These are phyloP conservation scores for Fusarium coffeatum DNA, from an alignment of 2,329 filamentous ascomycete genomes.

Conservation along the genomic window DNA sequence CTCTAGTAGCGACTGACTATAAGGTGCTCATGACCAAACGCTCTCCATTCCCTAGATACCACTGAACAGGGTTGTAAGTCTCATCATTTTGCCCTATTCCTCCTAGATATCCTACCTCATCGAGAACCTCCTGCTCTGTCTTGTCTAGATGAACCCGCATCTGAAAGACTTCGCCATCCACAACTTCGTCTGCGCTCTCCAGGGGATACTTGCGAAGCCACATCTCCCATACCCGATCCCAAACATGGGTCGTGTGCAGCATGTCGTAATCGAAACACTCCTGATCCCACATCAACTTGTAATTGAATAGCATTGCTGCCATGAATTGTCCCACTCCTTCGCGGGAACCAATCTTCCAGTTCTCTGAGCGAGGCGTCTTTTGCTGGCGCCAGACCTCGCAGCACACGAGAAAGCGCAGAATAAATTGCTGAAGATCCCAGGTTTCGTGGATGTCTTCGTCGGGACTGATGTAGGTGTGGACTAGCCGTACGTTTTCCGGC, in stretches of 20 bases:
- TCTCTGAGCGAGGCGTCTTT: constrained; percentile 27
- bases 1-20: not conserved
- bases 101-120: constrained; percentile 46
- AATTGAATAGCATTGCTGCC: constrained; percentile 41
- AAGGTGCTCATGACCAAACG: not conserved
- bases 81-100: constrained; percentile 39
- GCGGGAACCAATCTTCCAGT: constrained; percentile 37
- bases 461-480: constrained; percentile 26
- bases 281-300: constrained; percentile 37
- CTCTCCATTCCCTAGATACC: constrained; percentile 3
- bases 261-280: constrained; percentile 26
- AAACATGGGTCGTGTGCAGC: constrained; percentile 13
- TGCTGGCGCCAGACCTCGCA: constrained; percentile 45
- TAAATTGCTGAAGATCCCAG: constrained; percentile 28
- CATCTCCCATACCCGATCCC: constrained; percentile 46
- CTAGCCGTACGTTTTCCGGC: not conserved
- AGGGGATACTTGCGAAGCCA: constrained; percentile 47
- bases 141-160: constrained; percentile 28
- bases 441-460: not conserved
- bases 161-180: constrained; percentile 26
- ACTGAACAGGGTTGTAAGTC: constrained; percentile 7
- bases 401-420: constrained; percentile 43
- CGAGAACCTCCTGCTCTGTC: constrained; percentile 36
- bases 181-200: not conserved
- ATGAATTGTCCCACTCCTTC: constrained; percentile 39